Conservation (phyloP, 768 basidiomycete species). For the Gloeopeniophorella convolvens region DNA sequence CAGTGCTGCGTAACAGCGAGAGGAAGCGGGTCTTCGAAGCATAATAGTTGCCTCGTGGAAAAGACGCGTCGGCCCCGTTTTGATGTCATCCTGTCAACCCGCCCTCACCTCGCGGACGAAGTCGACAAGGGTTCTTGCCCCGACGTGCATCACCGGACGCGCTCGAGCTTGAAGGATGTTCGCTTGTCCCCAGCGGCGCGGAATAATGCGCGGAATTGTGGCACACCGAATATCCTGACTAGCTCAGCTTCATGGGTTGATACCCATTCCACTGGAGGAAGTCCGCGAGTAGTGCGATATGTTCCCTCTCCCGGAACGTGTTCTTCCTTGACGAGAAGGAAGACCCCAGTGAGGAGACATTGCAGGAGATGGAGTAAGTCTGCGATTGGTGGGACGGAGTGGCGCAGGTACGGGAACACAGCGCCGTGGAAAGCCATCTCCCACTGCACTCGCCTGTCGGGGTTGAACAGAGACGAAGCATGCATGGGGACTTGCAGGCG, state of each 20-base stretch:
- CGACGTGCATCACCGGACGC: constrained; percentile 30
- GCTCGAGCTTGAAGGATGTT: constrained; percentile 69
- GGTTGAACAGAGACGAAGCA: constrained; percentile 81
- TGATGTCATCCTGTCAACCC: constrained; percentile 20
- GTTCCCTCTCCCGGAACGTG: constrained; percentile 55
- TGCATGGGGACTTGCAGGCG: constrained; percentile 69
- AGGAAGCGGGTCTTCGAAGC: constrained; percentile 11
- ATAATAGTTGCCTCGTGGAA: constrained; percentile 18
- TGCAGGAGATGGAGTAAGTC: constrained; percentile 36
- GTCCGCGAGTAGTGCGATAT: constrained; percentile 68
- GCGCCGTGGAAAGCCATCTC: constrained; percentile 74
- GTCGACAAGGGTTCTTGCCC: constrained; percentile 19
- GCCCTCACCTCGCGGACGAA: constrained; percentile 17
- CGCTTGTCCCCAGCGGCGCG: constrained; percentile 66
- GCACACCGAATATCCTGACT: constrained; percentile 63
- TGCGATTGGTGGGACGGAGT: constrained; percentile 32
- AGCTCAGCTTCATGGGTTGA: constrained; percentile 60
- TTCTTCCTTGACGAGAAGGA: constrained; percentile 64
- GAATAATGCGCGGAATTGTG: constrained; percentile 66
- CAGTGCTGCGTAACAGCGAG: constrained; percentile 4
- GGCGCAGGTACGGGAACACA: constrained; percentile 33
- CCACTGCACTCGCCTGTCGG: constrained; percentile 80
- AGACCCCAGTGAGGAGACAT: constrained; percentile 37
- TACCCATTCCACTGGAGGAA: constrained; percentile 76
- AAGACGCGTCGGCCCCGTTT: constrained; percentile 22